Evolutionary conservation across 345 rosid genomes (phyloP).

Genomic region (Salix udensis): DNA sequence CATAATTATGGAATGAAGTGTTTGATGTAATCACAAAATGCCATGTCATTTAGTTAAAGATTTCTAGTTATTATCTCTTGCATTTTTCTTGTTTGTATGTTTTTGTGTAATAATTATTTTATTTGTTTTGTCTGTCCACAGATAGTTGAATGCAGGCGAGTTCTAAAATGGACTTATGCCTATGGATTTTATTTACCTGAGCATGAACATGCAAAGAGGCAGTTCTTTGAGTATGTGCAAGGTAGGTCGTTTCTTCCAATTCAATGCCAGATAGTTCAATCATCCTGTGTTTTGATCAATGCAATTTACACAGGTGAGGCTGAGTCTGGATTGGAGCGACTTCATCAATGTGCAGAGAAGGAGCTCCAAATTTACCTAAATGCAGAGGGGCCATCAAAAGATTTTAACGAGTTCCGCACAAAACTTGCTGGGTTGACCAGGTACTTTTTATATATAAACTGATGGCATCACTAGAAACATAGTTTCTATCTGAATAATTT

Average conservation of each 20-base stretch:
- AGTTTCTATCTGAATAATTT: neutral
- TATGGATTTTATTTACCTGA: conserved; percentile 82
- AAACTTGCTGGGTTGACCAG: conserved; percentile 84
- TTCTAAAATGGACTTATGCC: conserved; percentile 83
- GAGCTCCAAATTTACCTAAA: conserved; percentile 55
- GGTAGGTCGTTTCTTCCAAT: conserved; percentile 35
- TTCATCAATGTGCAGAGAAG: conserved; percentile 89
- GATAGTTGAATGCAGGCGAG: conserved; percentile 87
- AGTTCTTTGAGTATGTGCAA: conserved; percentile 81
- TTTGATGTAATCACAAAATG: neutral
- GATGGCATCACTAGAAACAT: neutral
- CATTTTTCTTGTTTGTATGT: neutral
- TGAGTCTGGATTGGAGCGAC: conserved; percentile 81
- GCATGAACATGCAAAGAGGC: conserved; percentile 66
- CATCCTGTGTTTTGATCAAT: conserved; percentile 9
- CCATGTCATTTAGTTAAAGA: neutral
- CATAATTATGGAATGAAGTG: neutral
- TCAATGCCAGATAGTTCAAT: neutral
- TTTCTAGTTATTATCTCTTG: neutral
- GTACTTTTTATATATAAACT: conserved; percentile 29
- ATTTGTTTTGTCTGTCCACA: conserved; percentile 24
- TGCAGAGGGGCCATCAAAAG: conserved; percentile 59
- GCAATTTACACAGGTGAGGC: conserved; percentile 58
- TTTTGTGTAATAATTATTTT: neutral
- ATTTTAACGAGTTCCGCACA: conserved; percentile 78